These are phyloP conservation scores for Dothidotthia symphoricarpi DNA, from an alignment of 2,329 filamentous ascomycete species.

Conservation along the genomic window DNA sequence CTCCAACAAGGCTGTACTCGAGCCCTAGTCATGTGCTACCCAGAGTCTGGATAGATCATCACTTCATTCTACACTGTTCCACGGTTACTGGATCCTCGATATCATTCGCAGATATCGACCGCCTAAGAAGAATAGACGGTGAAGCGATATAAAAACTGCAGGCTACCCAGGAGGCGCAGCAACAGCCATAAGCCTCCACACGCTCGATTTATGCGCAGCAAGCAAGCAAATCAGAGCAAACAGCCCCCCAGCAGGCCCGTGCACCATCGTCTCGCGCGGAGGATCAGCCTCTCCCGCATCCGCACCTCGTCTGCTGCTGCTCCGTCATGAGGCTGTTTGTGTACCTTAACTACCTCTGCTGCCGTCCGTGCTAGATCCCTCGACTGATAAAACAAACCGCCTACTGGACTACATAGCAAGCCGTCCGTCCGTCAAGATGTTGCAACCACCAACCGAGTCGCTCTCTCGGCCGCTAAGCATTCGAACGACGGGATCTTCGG, in stretches of 20 bases:
- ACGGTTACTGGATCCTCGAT: too few relatives aligned
- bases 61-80: too few relatives aligned
- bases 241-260: conserved; percentile 4
- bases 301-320: conserved; percentile 8
- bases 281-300: conserved; percentile 33
- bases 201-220: conserved; percentile 1
- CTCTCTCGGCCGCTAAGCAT: conserved; percentile 35
- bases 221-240: conserved; percentile 15
- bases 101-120: too few relatives aligned
- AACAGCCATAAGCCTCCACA: conserved; percentile 3
- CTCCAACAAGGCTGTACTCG: too few relatives aligned
- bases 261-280: conserved; percentile 6
- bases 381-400: conserved; percentile 13
- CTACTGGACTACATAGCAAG: conserved; percentile 9
- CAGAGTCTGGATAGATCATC: too few relatives aligned
- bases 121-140: too few relatives aligned
- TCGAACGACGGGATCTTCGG: conserved; percentile 36
- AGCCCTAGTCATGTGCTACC: too few relatives aligned
- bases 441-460: conserved; percentile 29
- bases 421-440: conserved; percentile 22
- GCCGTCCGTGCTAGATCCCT: conserved; percentile 1
- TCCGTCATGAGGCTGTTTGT: conserved; percentile 26
- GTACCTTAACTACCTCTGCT: conserved; percentile 22
- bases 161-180: conserved; percentile 15
- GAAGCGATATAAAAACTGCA: conserved; percentile 1